Percentiles rank a stretch among this genome's conserved stretches.
Conservation (phyloP, 2,329 filamentous ascomycete genomes). For the Beauveria asiatica region DNA sequence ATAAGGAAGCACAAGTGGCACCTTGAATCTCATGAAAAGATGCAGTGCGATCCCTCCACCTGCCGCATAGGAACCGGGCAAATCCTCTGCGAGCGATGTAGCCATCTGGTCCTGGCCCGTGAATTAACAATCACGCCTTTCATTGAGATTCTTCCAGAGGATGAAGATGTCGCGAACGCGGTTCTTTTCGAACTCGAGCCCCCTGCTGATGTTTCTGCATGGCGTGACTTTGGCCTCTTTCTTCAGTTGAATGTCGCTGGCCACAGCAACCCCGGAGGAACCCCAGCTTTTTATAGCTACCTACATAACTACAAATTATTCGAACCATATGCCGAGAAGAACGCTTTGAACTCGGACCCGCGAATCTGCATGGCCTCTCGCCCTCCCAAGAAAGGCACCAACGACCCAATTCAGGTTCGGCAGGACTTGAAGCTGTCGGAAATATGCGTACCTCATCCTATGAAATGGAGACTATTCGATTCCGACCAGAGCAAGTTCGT, state of each 20-base stretch:
- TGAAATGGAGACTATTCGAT: background rate
- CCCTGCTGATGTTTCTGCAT: background rate
- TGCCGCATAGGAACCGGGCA: background rate
- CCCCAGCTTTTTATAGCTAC: background rate
- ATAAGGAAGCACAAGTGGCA: background rate
- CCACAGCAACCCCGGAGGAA: background rate
- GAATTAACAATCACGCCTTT: background rate
- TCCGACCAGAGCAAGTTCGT: background rate
- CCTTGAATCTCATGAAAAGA: background rate
- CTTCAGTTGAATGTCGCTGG: background rate
- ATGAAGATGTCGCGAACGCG: background rate
- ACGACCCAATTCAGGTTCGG: background rate
- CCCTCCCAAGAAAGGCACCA: no score
- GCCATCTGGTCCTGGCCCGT: background rate
- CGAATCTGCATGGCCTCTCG: background rate
- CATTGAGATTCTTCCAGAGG: background rate
- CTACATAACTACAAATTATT: background rate
- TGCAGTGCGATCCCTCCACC: background rate
- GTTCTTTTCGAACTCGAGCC: background rate
- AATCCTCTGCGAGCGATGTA: background rate
- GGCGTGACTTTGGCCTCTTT: background rate
- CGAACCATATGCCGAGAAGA: background rate
- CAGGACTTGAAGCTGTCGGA: background rate
- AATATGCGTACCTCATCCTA: background rate
- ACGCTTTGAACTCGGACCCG: fast-evolving